Evolutionary conservation across 768 basidiomycete species (phyloP).

Genomic region (Phlegmacium glaucopus): DNA sequence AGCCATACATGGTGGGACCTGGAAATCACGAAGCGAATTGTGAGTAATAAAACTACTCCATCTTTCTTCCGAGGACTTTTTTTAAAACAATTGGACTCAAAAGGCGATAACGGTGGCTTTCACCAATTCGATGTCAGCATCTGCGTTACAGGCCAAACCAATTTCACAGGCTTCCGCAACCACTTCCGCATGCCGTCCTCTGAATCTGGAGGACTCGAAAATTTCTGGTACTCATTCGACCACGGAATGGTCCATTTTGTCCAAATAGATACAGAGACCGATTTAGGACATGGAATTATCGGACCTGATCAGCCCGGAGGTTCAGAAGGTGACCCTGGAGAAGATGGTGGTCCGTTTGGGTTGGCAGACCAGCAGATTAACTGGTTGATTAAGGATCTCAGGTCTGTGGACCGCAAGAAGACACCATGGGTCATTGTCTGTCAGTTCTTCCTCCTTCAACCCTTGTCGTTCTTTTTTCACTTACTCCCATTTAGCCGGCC

Average conservation of each 20-base stretch:
- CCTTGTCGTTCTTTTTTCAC: background rate
- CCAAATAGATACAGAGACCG: constrained; percentile 18
- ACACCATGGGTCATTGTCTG: constrained; percentile 16
- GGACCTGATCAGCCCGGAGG: constrained; percentile 16
- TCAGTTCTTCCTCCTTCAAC: background rate
- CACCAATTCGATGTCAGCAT: background rate
- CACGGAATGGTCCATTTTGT: constrained; percentile 18
- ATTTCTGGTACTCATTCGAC: constrained; percentile 21
- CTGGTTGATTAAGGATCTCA: constrained; percentile 15
- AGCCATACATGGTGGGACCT: constrained; percentile 19
- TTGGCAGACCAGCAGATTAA: constrained; percentile 15
- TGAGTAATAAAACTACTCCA: background rate
- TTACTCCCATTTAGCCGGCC: constrained; percentile 5
- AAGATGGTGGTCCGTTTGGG: constrained; percentile 19
- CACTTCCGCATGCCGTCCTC: constrained; percentile 16
- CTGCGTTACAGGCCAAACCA: constrained; percentile 18
- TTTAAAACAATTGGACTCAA: too few relatives aligned
- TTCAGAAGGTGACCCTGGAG: background rate
- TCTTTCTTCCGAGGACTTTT: background rate
- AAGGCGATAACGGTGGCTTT: constrained; percentile 13
- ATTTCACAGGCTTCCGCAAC: constrained; percentile 17
- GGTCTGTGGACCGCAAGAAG: constrained; percentile 13
- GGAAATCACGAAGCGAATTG: constrained; percentile 20
- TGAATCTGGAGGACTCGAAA: constrained; percentile 14
- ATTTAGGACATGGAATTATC: constrained; percentile 13